Evolutionary conservation across 257 asterid genomes (phyloP), one percentile per base, ranked within the genome.

Genomic region (Nicotiana undulata): DNA sequence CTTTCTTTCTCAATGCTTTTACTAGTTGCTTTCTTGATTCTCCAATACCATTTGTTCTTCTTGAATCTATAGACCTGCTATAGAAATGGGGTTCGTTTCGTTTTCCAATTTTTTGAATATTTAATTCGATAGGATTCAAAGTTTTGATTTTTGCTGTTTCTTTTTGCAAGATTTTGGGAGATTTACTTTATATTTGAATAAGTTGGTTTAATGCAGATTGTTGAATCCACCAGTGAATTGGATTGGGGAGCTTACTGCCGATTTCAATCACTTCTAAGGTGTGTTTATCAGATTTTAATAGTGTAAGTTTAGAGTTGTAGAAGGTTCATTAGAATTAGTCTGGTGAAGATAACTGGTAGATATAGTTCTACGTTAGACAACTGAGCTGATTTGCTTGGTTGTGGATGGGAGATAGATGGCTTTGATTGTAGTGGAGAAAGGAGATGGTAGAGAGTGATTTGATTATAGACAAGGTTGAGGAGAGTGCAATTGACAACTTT

Each of bases 391-490:
- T 51, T 52, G 63, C 20, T 52, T 58, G 61, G 52, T 51, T 75
- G 59, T n/a, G 40, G 17, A 22, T 60, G 61, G 40, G 66, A 75
- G 82, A 24, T 75, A 31, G 59, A 79, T 85, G 88, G 84, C 82
- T 74, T 52, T 79, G 82, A 76, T 55, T 70, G 67, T 84, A 16
- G 22, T 20, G 40, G 58, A 46, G 75, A 81, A 86, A 87, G 87
- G 90, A 85, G 85, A 94, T 92, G 97, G 80, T 92, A 70, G 91
- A 88, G 81, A 81, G 82, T 85, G 82, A 83, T 82, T 82, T 80
- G 34, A 63, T 53, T 4, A 28, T 20, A 79, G 88, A 80, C 82
- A 85, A 88, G 75, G 82, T 85, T 82, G 96, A 88, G 85, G 82
- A 70, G 63, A 78, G 80, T 68, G 85, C 76, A 77, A 83, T 61